Conservation (phyloP, 331 rosid species). For the Ulmus americana region DNA sequence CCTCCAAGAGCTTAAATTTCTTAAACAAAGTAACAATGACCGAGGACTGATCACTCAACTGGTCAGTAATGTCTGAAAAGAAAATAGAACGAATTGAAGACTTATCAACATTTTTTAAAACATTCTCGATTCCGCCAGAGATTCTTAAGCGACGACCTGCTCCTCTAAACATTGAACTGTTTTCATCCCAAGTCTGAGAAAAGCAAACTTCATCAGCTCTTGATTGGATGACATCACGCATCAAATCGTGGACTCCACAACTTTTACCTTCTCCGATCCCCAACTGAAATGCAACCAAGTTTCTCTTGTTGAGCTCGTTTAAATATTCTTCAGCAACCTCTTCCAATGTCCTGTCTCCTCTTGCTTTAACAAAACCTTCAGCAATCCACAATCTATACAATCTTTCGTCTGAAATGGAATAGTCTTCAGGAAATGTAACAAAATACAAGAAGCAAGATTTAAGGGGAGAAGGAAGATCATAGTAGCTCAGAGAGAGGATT, state of each 20-base stretch:
- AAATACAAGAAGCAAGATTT: conserved; percentile 16
- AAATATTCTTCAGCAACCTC: conserved; percentile 16
- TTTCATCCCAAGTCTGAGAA: too few relatives aligned
- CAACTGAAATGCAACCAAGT: not conserved
- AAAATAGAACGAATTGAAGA: conserved; percentile 1
- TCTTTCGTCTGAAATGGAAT: not conserved
- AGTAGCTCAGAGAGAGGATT: too few relatives aligned
- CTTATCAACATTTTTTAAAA: not conserved
- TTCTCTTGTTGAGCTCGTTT: conserved; percentile 8
- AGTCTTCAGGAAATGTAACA: conserved; percentile 8
- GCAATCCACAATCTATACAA: conserved; percentile 11
- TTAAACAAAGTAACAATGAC: not conserved
- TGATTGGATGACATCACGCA: too few relatives aligned
- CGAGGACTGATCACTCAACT: not conserved
- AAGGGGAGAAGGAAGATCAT: too few relatives aligned
- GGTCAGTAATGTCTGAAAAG: not conserved
- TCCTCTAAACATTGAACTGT: too few relatives aligned
- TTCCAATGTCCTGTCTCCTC: conserved; percentile 14
- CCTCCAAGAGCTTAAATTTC: too few relatives aligned
- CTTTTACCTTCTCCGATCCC: too few relatives aligned
- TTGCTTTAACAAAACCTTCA: conserved; percentile 12
- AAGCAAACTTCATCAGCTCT: too few relatives aligned
- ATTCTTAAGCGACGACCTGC: too few relatives aligned
- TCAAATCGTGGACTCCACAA: too few relatives aligned
- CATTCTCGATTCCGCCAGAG: not conserved